Conservation (phyloP, 495 filamentous ascomycete species). For the Trichoderma parareesei region DNA sequence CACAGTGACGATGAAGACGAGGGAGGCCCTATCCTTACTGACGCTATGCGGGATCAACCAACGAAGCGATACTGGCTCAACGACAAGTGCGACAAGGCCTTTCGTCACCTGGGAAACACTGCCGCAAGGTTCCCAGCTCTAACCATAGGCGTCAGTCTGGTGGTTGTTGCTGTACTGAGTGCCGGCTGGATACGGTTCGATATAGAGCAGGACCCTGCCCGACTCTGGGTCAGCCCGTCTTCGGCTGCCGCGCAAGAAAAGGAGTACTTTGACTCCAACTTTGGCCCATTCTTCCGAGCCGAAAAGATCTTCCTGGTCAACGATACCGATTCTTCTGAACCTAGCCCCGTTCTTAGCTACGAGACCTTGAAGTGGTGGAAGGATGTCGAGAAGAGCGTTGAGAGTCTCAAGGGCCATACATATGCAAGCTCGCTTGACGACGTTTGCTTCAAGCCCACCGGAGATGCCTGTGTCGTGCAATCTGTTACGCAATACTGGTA, state of each 20-base stretch:
- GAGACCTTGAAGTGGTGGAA: constrained; percentile 93
- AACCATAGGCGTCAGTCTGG: constrained; percentile 63
- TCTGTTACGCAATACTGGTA: constrained; percentile 82
- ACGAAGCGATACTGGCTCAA: constrained; percentile 72
- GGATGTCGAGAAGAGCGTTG: constrained; percentile 71
- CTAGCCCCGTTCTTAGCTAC: constrained; percentile 73
- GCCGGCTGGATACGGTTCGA: constrained; percentile 79
- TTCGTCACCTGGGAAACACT: constrained; percentile 70
- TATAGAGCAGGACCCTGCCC: constrained; percentile 81
- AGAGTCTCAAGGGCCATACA: constrained; percentile 55
- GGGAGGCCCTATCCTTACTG: constrained; percentile 65
- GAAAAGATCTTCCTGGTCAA: constrained; percentile 94
- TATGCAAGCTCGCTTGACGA: constrained; percentile 63
- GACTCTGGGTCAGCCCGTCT: constrained; percentile 89
- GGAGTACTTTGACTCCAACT: constrained; percentile 86
- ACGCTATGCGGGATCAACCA: constrained; percentile 60
- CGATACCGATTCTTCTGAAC: constrained; percentile 54
- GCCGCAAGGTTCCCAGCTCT: constrained; percentile 77
- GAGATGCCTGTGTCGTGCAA: constrained; percentile 84
- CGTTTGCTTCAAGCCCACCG: constrained; percentile 90
- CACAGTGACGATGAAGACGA: constrained; percentile 87
- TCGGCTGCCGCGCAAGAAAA: constrained; percentile 90
- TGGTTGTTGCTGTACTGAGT: constrained; percentile 68
- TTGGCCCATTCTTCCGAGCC: constrained; percentile 90
- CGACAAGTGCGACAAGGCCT: constrained; percentile 64